Evolutionary conservation across 139 green algal genomes (phyloP).

Genomic region (Chlamydomonas sp.): DNA sequence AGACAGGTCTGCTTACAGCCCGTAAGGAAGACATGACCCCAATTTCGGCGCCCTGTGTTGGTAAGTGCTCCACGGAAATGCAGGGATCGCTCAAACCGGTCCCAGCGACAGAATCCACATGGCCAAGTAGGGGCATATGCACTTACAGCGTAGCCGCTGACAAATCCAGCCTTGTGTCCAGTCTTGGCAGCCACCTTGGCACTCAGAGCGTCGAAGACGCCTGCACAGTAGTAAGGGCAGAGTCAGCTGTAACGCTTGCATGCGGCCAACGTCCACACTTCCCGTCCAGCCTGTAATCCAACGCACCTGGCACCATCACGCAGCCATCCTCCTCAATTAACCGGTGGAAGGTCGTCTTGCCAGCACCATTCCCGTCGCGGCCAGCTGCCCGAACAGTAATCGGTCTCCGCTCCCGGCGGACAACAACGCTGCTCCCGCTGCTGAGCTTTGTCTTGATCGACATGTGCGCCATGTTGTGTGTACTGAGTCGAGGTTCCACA

Average conservation of each 20-base stretch:
- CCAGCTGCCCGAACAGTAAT: too few relatives aligned
- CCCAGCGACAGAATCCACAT: not conserved
- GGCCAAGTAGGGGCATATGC: too few relatives aligned
- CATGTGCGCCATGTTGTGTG: too few relatives aligned
- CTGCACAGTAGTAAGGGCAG: conserved; percentile 24
- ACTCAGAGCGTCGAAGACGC: conserved; percentile 78
- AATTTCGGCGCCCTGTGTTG: not conserved
- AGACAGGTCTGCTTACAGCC: too few relatives aligned
- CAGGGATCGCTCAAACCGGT: not conserved
- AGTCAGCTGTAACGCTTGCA: conserved; percentile 4
- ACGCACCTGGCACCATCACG: conserved; percentile 70
- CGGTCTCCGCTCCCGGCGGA: too few relatives aligned
- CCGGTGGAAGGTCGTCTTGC: conserved; percentile 67
- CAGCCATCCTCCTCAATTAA: conserved; percentile 71
- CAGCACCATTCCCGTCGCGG: conserved; percentile 3
- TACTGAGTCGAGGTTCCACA: too few relatives aligned
- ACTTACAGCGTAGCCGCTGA: conserved; percentile 71
- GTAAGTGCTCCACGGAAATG: not conserved
- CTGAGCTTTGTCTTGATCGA: too few relatives aligned
- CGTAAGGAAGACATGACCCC: too few relatives aligned
- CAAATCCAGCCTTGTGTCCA: conserved; percentile 73
- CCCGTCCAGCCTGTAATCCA: too few relatives aligned
- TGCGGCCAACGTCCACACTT: not conserved
- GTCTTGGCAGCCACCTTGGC: conserved; percentile 59
- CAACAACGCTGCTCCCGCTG: too few relatives aligned